Percentiles rank a stretch among this genome's conserved stretches.
Conservation (phyloP, 768 basidiomycete genomes). For the Lanmaoa rubissima region DNA sequence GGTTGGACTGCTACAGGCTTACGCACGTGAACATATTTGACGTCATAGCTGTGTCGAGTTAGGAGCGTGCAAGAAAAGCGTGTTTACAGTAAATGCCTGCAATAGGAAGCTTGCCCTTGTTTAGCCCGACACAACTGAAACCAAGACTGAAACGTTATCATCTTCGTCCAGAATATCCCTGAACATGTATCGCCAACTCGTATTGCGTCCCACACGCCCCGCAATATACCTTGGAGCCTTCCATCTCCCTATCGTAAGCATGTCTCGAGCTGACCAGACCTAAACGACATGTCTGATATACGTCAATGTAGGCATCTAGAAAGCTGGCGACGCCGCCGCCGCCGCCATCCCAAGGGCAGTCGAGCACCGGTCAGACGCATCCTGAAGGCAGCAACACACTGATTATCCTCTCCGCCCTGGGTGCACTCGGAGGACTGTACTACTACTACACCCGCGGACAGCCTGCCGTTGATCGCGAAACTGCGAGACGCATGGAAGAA, state of each 20-base stretch:
- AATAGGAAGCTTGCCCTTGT: not conserved
- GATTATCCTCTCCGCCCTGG: constrained; percentile 32
- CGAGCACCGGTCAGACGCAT: not conserved
- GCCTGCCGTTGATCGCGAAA: constrained; percentile 19
- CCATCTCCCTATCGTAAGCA: constrained; percentile 12
- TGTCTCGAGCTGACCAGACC: not conserved
- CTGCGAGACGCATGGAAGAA: constrained; percentile 34
- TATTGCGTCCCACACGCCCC: constrained; percentile 5
- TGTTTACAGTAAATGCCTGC: not conserved
- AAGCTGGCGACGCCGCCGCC: constrained; percentile 15
- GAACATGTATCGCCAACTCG: constrained; percentile 16
- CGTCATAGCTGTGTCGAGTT: constrained; percentile 1
- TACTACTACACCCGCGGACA: constrained; percentile 35
- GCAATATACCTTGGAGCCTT: constrained; percentile 11
- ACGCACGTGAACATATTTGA: not conserved
- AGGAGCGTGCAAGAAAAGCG: not conserved
- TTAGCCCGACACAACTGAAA: not conserved
- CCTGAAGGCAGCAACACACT: constrained; percentile 25
- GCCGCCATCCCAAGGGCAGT: constrained; percentile 9
- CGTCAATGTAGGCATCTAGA: constrained; percentile 8
- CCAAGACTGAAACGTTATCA: not conserved
- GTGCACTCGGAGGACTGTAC: constrained; percentile 36
- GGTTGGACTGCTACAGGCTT: not conserved
- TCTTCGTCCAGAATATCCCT: not conserved
- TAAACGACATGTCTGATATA: not conserved